phyloP scores from a whole-genome alignment of 306 rosid species.

The Dalbergia oliveri region DNA sequence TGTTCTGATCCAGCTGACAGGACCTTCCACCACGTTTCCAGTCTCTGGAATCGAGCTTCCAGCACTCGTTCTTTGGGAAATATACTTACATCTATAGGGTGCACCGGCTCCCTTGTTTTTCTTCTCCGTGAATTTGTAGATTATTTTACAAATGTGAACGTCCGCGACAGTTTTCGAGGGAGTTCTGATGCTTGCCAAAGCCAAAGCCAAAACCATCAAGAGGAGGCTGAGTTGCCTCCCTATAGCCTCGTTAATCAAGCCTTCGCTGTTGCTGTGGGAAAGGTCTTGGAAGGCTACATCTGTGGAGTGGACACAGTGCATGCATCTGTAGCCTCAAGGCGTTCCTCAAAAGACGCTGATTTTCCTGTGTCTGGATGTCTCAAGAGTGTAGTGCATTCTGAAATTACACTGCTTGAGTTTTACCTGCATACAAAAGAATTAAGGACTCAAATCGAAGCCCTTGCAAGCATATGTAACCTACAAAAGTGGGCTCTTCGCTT shows the following conservation, averaged over 20 bases:
- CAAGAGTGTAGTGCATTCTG: conserved; percentile 74
- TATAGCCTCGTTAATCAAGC: conserved; percentile 89
- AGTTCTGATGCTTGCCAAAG: not conserved
- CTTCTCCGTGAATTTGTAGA: conserved; percentile 73
- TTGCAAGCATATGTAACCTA: conserved; percentile 78
- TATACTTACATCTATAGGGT: conserved; percentile 71
- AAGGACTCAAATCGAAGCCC: conserved; percentile 72
- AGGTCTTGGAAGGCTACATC: conserved; percentile 80
- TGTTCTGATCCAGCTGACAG: conserved; percentile 73
- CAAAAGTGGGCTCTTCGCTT: conserved; percentile 54
- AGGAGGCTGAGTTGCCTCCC: conserved; percentile 44
- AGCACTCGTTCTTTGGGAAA: conserved; percentile 79
- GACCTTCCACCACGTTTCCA: conserved; percentile 70
- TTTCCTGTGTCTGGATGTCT: conserved; percentile 67
- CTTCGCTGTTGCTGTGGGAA: conserved; percentile 84
- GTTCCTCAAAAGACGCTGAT: conserved; percentile 48
- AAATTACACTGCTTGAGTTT: conserved; percentile 79
- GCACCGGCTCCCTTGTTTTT: conserved; percentile 70
- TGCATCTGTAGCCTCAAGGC: conserved; percentile 71
- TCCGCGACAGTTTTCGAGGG: conserved; percentile 32
- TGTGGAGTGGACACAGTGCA: conserved; percentile 72
- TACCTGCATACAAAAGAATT: conserved; percentile 84
- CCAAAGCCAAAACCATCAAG: conserved; percentile 44
- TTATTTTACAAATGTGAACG: conserved; percentile 55
- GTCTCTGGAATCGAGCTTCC: conserved; percentile 82